These are phyloP conservation scores for Paraphoma chrysanthemicola DNA, from an alignment of 2,329 filamentous ascomycete species.

Conservation along the genomic window DNA sequence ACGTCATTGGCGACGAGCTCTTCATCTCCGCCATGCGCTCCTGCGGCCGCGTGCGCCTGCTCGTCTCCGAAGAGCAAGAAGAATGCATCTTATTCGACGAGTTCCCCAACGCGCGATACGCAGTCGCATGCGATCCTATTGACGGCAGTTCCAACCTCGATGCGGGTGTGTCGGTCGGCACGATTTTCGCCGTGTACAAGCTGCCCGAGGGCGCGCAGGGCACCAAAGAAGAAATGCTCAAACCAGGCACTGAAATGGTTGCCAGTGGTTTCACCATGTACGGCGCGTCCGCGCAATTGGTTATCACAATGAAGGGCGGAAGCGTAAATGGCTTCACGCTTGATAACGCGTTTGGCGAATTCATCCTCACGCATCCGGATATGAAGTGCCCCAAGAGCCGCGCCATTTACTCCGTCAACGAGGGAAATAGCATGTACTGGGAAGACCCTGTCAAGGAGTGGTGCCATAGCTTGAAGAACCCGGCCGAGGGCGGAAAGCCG, in stretches of 20 bases:
- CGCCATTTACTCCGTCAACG: constrained; percentile 96
- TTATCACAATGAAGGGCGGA: constrained; percentile 94
- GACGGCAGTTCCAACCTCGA: constrained; percentile 98
- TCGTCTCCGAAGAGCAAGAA: constrained; percentile 99
- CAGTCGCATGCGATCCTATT: constrained; percentile 96
- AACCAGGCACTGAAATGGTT: constrained; percentile 88
- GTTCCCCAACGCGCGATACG: constrained; percentile 79
- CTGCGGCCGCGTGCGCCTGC: constrained; percentile 84
- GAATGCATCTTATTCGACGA: constrained; percentile 86
- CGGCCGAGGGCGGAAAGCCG: constrained; percentile 77
- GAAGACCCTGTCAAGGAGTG: constrained; percentile 85
- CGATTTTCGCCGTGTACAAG: constrained; percentile 95
- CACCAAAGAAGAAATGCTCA: constrained; percentile 83
- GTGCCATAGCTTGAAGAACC: constrained; percentile 87
- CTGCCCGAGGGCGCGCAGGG: constrained; percentile 77
- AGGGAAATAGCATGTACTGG: constrained; percentile 98
- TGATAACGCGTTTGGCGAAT: constrained; percentile 95
- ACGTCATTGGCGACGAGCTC: constrained; percentile 97
- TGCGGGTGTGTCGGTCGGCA: constrained; percentile 95
- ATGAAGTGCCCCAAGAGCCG: constrained; percentile 85
- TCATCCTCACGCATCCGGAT: constrained; percentile 95
- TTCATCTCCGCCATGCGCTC: constrained; percentile 96
- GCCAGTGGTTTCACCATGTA: constrained; percentile 99
- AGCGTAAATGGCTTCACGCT: constrained; percentile 97
- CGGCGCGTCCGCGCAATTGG: constrained; percentile 92